Base-by-base conservation (phyloP, 2,329 filamentous ascomycete genomes). In the Tolypocladium tropicale region DNA sequence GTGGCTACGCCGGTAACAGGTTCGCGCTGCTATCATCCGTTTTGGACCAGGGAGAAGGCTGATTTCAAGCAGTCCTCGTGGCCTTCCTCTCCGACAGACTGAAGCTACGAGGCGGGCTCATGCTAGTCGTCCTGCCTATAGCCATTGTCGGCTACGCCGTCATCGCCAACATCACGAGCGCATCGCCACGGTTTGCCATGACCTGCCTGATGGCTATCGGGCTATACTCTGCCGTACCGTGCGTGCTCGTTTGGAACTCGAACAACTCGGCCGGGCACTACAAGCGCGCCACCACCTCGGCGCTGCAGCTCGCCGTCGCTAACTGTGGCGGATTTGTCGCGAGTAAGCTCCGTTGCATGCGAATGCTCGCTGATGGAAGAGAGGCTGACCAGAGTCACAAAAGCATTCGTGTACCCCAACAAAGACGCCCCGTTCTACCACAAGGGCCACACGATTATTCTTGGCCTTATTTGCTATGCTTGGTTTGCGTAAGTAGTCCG, bases 201-300 rank as follows among this genome's bases (percentile, higher is more conserved):
- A 86, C 83, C 0, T 85, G 84, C 62, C 71, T 88, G 55, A 85
- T 86, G 82, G 81, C 84, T 0, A 80, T 78, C 0, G 84, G 84
- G 11, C 75, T 86, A 64, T 88, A 86, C 64, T 75, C 77, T 50
- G 81, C 79, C 46, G 82, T 86, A 0, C 84, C 84, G 0, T 80
- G 78, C 21, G 78, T 86, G 3, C 70, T 88, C 11, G 83, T 79
- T 1, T 88, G 84, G 84, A 80, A 84, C 59, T 80, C 81, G 2
- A 87, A 87, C 64, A 88, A 88, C 65, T 83, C 79, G 0, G 83
- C 84, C 0, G 83, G 81, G 0, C 85, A 89, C 64, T 88, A 88
- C 64, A 89, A 88, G 67, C 73, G 85, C 16, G 85, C 86, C 0
- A 88, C 85, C 0, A 85, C 84, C 0, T 81, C 80, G 1, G 85